These are phyloP conservation scores for Lepidium campestre DNA, from an alignment of 441 rosid species.

Conservation along the genomic window DNA sequence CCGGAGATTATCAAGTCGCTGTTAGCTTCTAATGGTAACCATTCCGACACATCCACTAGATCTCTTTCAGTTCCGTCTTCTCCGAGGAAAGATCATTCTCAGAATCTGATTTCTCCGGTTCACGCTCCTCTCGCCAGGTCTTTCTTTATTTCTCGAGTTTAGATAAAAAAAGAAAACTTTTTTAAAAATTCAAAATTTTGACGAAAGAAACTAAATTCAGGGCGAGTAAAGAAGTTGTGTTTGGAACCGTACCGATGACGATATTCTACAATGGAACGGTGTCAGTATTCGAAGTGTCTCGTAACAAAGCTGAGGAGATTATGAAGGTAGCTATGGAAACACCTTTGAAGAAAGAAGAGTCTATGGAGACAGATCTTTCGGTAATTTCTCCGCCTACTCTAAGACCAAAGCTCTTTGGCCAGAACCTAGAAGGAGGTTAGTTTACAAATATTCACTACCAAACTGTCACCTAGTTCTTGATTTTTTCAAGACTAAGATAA, in stretches of 20 bases:
- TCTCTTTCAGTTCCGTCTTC: constrained; percentile 41
- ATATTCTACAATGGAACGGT: constrained; percentile 88
- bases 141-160: not conserved
- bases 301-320: constrained; percentile 58
- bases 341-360: constrained; percentile 14
- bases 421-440: constrained; percentile 58
- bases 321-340: constrained; percentile 58
- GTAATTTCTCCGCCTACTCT: constrained; percentile 18
- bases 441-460: not conserved
- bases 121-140: constrained; percentile 40
- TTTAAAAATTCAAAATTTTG: not conserved
- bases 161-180: rapidly evolving
- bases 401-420: constrained; percentile 40
- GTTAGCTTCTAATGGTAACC: constrained; percentile 39
- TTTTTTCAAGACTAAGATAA: not conserved
- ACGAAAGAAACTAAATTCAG: too few relatives aligned
- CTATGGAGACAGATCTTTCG: constrained; percentile 14
- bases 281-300: constrained; percentile 55
- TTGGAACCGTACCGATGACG: constrained; percentile 60
- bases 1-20: constrained; percentile 70
- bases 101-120: constrained; percentile 31
- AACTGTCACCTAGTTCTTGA: not conserved
- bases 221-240: constrained; percentile 14
- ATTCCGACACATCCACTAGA: constrained; percentile 19
- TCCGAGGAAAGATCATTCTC: constrained; percentile 36